These are phyloP conservation scores for Rubia tinctorum DNA, from an alignment of 305 asterid species.

Conservation along the genomic window DNA sequence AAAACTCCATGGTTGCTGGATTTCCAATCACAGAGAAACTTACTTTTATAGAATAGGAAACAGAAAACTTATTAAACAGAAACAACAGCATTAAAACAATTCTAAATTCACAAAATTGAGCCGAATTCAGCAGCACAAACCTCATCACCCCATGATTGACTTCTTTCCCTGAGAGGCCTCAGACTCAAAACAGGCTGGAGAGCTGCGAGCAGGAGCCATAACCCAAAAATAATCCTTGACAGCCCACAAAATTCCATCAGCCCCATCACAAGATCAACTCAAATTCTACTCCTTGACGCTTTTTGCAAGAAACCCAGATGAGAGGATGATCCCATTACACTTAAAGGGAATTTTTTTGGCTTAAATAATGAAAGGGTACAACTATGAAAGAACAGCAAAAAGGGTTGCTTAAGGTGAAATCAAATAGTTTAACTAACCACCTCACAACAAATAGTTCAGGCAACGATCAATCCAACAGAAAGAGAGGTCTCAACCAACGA, in stretches of 20 bases:
- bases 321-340: slow-evolving; percentile 2
- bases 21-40: not conserved
- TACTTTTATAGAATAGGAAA: not conserved
- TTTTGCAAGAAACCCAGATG: not conserved
- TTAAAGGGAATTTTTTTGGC: not conserved
- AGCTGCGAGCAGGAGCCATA: not conserved
- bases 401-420: not conserved
- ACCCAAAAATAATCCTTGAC: not conserved
- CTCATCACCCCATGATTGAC: slow-evolving; percentile 2
- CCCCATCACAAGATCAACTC: not conserved
- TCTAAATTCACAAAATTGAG: not conserved
- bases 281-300: not conserved
- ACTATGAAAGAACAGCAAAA: not conserved
- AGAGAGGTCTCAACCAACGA: not conserved
- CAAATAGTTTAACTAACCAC: not conserved
- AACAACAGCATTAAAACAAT: not conserved
- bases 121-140: not conserved
- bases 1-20: not conserved
- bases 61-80: not conserved
- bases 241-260: not conserved
- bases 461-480: not conserved
- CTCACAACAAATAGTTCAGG: not conserved
- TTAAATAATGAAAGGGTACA: not conserved
- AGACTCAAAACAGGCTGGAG: slow-evolving; percentile 1
- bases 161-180: slow-evolving; percentile 1